phyloP scores from a whole-genome alignment of 768 basidiomycete species.

The Boletus rubescentipes region DNA sequence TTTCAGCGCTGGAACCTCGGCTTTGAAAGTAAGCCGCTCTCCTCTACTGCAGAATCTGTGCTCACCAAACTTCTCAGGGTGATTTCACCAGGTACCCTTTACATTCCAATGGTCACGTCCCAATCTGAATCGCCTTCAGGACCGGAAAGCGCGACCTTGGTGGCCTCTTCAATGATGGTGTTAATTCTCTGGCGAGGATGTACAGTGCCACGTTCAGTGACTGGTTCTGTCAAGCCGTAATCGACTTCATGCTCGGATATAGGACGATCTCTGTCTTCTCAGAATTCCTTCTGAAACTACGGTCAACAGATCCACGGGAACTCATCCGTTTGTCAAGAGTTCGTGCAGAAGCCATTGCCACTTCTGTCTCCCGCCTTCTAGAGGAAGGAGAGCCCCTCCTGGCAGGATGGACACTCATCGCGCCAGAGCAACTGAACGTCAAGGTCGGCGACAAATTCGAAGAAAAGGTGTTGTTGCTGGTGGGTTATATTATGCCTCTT shows the following conservation, averaged over 20 bases:
- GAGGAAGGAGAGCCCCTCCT: slow-evolving; percentile 73
- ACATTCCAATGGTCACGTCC: not conserved
- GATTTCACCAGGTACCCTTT: slow-evolving; percentile 75
- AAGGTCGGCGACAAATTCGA: slow-evolving; percentile 81
- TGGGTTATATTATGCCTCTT: slow-evolving; percentile 38
- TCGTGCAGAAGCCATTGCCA: slow-evolving; percentile 90
- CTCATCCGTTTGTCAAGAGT: slow-evolving; percentile 86
- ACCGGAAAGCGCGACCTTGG: slow-evolving; percentile 94
- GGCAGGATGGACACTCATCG: slow-evolving; percentile 90
- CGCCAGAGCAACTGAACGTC: slow-evolving; percentile 73
- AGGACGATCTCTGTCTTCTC: slow-evolving; percentile 87
- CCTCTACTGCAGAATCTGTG: not conserved
- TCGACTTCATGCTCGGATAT: slow-evolving; percentile 88
- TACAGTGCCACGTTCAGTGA: slow-evolving; percentile 89
- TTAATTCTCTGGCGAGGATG: slow-evolving; percentile 91
- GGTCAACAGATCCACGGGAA: slow-evolving; percentile 90
- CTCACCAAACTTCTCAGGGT: slow-evolving; percentile 45
- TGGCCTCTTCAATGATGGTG: slow-evolving; percentile 92
- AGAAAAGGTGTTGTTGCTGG: slow-evolving; percentile 90
- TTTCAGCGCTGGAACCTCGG: slow-evolving; percentile 90
- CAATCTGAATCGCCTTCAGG: slow-evolving; percentile 38
- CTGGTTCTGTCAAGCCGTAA: slow-evolving; percentile 96
- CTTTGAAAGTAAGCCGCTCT: slow-evolving; percentile 70
- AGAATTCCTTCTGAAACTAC: slow-evolving; percentile 86
- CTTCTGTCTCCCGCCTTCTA: slow-evolving; percentile 74